phyloP scores from a whole-genome alignment of 2,329 filamentous ascomycete genomes.

The Scedosporium aurantiacum region DNA sequence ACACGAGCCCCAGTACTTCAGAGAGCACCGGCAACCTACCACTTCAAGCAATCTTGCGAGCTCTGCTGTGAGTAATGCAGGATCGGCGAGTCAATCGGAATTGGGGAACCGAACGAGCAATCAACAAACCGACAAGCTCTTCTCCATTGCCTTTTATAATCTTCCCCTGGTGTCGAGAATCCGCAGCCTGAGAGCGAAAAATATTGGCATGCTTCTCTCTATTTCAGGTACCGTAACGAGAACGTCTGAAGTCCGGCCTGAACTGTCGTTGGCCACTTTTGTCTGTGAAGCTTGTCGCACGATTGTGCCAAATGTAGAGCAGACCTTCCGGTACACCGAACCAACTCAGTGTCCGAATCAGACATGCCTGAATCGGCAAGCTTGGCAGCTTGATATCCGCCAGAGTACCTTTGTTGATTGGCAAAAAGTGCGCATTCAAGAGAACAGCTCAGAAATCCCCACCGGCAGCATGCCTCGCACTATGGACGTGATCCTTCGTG shows the following conservation, averaged over 20 bases:
- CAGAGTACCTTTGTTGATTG: slow-evolving; percentile 98
- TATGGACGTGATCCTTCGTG: slow-evolving; percentile 91
- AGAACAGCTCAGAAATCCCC: slow-evolving; percentile 96
- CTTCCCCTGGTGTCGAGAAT: slow-evolving; percentile 77
- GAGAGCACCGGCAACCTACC: slow-evolving; percentile 78
- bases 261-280: slow-evolving; percentile 86
- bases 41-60: slow-evolving; percentile 62
- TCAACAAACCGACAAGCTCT: slow-evolving; percentile 94
- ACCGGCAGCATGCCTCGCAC: slow-evolving; percentile 98
- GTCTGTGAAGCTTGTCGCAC: slow-evolving; percentile 79
- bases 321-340: slow-evolving; percentile 95
- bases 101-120: slow-evolving; percentile 68
- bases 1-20: slow-evolving; percentile 88
- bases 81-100: slow-evolving; percentile 52
- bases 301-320: slow-evolving; percentile 82
- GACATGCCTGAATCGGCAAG: slow-evolving; percentile 75
- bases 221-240: slow-evolving; percentile 95
- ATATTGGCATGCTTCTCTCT: slow-evolving; percentile 86
- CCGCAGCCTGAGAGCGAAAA: slow-evolving; percentile 72
- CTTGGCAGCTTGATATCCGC: slow-evolving; percentile 94
- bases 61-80: slow-evolving; percentile 52
- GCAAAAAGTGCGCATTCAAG: slow-evolving; percentile 97
- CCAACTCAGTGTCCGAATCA: slow-evolving; percentile 88
- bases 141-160: slow-evolving; percentile 88
- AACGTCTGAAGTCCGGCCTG: slow-evolving; percentile 92